A percentile compares a stretch with the other conserved stretches of the same genome.
These are phyloP conservation scores for Sonneratia alba DNA, from an alignment of 345 rosid species.

Conservation along the genomic window DNA sequence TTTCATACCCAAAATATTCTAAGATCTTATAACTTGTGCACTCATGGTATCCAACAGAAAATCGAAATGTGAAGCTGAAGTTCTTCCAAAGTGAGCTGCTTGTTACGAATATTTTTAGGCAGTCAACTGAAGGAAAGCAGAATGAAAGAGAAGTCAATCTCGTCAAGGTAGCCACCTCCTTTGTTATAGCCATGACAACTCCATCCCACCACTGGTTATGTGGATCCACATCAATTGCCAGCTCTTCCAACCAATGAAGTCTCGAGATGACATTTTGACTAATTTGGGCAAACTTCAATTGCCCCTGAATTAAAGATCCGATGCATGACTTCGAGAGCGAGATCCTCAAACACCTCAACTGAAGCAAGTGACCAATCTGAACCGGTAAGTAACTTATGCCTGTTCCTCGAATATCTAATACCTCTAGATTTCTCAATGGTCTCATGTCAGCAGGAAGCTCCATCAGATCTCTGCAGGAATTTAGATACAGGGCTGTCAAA, in stretches of 20 bases:
- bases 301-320: neutral
- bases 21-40: constrained; percentile 8
- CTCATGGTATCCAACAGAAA: constrained; percentile 17
- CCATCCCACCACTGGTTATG: constrained; percentile 13
- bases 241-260: constrained; percentile 23
- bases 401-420: constrained; percentile 22
- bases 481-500: constrained; percentile 22
- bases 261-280: constrained; percentile 16
- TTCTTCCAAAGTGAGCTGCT: constrained; percentile 10
- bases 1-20: constrained; percentile 15
- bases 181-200: constrained; percentile 7
- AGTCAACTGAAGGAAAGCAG: constrained; percentile 12
- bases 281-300: neutral
- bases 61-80: constrained; percentile 10
- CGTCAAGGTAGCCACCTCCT: constrained; percentile 16
- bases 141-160: constrained; percentile 16
- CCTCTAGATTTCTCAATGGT: constrained; percentile 12
- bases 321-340: constrained; percentile 10
- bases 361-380: constrained; percentile 11
- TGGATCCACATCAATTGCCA: constrained; percentile 16
- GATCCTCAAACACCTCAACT: constrained; percentile 16
- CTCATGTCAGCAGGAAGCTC: constrained; percentile 15
- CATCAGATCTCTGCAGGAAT: constrained; percentile 14
- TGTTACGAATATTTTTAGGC: constrained; percentile 3
- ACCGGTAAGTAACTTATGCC: constrained; percentile 6